These are phyloP conservation scores for Trametes gibbosa DNA, from an alignment of 768 basidiomycete species.

Conservation along the genomic window DNA sequence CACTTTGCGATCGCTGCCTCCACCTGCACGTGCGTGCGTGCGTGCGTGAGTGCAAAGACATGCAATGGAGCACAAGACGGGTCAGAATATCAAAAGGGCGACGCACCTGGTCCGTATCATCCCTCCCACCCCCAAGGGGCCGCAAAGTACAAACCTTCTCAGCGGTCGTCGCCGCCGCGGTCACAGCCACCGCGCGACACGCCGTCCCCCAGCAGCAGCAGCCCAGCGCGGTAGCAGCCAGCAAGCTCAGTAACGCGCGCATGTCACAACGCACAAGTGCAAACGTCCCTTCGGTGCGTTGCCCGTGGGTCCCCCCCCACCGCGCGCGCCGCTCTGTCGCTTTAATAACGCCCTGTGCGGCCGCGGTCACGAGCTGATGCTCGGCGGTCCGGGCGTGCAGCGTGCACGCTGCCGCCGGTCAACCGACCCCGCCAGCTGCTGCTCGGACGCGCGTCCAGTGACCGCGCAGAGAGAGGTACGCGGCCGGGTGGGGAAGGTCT, in stretches of 20 bases:
- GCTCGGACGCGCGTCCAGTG: slow-evolving; percentile 3
- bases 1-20: slow-evolving; percentile 48
- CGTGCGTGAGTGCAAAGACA: no score
- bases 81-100: background rate
- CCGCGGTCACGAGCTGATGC: slow-evolving; percentile 6
- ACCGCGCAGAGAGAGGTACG: background rate
- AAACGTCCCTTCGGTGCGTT: no score
- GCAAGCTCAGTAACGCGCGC: background rate
- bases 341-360: background rate
- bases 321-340: no score
- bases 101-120: slow-evolving; percentile 28
- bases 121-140: slow-evolving; percentile 24
- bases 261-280: background rate
- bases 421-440: no score
- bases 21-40: slow-evolving; percentile 34
- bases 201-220: background rate
- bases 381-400: slow-evolving; percentile 6
- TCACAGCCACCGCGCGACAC: no score
- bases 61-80: no score
- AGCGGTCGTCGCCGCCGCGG: background rate
- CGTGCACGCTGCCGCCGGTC: background rate
- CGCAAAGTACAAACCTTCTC: slow-evolving; percentile 14
- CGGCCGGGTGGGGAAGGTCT: background rate
- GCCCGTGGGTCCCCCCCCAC: no score
- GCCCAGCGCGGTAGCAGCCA: background rate